Percentiles rank a stretch among this genome's conserved stretches.
Evolutionary conservation across 2,329 filamentous ascomycete genomes (phyloP).

Genomic region (Apiospora kogelbergensis): DNA sequence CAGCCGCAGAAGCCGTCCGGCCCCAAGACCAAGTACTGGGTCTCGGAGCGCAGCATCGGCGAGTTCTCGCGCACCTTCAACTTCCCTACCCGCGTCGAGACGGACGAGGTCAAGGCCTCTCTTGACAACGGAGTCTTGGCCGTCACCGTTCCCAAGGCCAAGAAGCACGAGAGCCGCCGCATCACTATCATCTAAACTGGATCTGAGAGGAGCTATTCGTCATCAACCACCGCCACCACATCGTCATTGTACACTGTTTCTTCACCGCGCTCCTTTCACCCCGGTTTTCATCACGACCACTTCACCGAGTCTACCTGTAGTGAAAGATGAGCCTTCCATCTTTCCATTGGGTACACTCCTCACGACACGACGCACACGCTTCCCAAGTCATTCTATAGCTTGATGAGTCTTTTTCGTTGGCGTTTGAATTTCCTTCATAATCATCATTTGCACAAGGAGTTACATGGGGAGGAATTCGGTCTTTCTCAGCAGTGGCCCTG

Average conservation of each 20-base stretch:
- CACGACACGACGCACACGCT: not conserved
- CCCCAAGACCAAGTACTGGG: slow-evolving; percentile 64
- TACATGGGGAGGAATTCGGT: not conserved
- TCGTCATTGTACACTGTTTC: not conserved
- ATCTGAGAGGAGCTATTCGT: not conserved
- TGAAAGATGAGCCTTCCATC: not conserved
- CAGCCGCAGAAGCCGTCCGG: slow-evolving; percentile 23
- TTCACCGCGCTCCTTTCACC: not conserved
- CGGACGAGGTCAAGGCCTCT: slow-evolving; percentile 58
- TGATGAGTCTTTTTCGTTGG: not conserved
- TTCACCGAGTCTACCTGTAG: not conserved
- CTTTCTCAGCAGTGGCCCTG: not conserved
- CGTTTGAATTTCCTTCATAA: not conserved
- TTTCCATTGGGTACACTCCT: not conserved
- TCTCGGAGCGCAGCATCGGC: slow-evolving; percentile 64
- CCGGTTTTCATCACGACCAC: not conserved
- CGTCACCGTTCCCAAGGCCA: slow-evolving; percentile 65
- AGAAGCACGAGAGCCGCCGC: slow-evolving; percentile 56
- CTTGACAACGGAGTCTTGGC: slow-evolving; percentile 67
- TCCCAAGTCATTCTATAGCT: not conserved
- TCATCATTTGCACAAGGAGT: not conserved
- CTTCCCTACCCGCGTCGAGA: slow-evolving; percentile 65
- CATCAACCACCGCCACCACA: not conserved
- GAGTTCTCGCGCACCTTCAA: slow-evolving; percentile 68
- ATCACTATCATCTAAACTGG: slow-evolving; percentile 51